Percentiles rank a stretch among this genome's conserved stretches.
Evolutionary conservation across 2,329 filamentous ascomycete species (phyloP).

Genomic region (Alternaria triticimaculans): DNA sequence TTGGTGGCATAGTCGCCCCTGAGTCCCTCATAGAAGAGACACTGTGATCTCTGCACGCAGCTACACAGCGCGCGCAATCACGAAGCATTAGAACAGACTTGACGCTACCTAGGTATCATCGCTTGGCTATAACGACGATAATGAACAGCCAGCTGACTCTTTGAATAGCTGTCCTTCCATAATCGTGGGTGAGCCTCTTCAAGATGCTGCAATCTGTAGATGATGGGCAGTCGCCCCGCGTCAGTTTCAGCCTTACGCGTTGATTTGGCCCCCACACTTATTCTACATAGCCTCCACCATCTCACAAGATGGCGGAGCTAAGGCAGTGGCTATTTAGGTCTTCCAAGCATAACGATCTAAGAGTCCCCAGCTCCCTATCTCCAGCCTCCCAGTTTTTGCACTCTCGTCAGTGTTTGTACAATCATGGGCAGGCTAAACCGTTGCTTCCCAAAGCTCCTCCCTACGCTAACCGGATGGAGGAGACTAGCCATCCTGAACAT

Average conservation of each 20-base stretch:
- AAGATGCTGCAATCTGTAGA: neutral
- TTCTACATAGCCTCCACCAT: neutral
- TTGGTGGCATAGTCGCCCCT: neutral
- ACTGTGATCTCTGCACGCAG: neutral
- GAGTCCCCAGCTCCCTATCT: neutral
- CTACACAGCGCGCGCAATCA: neutral
- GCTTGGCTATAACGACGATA: neutral
- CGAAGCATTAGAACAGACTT: neutral
- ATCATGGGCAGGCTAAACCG: neutral
- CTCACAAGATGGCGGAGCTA: neutral
- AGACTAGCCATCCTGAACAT: neutral
- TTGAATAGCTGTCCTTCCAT: neutral
- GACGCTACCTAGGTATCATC: neutral
- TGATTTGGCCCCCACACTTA: neutral
- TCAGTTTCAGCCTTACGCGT: neutral
- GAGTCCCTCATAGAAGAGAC: neutral
- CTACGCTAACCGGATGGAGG: neutral
- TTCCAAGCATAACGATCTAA: neutral
- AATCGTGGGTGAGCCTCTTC: neutral
- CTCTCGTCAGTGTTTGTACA: neutral
- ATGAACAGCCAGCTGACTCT: neutral
- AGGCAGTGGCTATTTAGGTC: neutral
- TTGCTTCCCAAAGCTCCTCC: neutral
- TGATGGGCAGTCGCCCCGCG: neutral
- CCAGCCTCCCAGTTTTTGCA: neutral